Base-by-base conservation (phyloP, 257 asterid species). In the Primulina eburnea region DNA sequence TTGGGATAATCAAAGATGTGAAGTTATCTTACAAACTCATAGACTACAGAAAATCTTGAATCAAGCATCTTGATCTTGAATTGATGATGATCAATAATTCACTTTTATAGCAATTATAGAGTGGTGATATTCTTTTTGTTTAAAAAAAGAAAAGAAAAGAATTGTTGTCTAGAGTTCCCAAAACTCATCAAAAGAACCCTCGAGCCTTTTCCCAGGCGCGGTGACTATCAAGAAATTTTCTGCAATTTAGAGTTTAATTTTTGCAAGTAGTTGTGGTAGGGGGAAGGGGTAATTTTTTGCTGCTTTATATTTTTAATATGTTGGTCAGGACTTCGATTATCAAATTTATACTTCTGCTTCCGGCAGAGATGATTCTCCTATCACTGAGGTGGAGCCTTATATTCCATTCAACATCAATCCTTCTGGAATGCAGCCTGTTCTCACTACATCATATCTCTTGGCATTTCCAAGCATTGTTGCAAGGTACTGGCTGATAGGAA, bases 341-440 rank as follows among this genome's bases (percentile, higher is more conserved):
- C 70, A 40, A 71, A 55, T 61, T 18, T 72, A 35, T 56, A 60
- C 40, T 70, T 62, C 30, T 78, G 65, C 55, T 81, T 71, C 81
- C 72, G 58, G 73, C 97, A 93, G 99, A 80, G 90, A 88, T 73
- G 87, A 80, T 75, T 87, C 97, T 72, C 93, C 90, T 50, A 80
- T 88, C 63, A 87, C 96, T 60, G 97, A 88, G 80, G 97, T 94
- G 77, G 99, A 94, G 86, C 99, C 97, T 40, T 94, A 94, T 67
- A 90, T 94, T 71, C 99, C 99, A 2, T 94, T 94, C 89, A 94
- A 94, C 88, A 94, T 94, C 83, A 94, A 94, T 84, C 99, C 99
- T 71, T 81, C 99, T 0, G 99, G 99, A 77, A 94, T 94, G 99
- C 99, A 94, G 80, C 99, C 97, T 71, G 87, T 94, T 66, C 89